Evolutionary conservation across 2,329 filamentous ascomycete genomes (phyloP).

Genomic region (Penicillium sp.): DNA sequence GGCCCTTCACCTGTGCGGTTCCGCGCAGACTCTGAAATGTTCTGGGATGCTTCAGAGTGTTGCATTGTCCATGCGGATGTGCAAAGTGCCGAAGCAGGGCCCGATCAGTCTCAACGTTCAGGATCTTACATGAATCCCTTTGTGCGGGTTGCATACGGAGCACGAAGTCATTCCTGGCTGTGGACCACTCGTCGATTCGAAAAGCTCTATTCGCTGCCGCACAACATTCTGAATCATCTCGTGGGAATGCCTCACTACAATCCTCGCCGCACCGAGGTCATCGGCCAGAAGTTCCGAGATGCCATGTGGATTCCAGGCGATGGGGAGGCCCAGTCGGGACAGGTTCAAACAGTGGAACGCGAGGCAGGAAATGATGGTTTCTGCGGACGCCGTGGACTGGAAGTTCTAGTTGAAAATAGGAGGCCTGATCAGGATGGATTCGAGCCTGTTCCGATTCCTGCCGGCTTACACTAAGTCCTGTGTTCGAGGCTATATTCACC

Average conservation of each 20-base stretch:
- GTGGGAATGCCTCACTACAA: conserved; percentile 56
- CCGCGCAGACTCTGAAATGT: background rate
- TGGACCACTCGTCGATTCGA: conserved; percentile 59
- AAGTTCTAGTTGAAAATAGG: conserved; percentile 41
- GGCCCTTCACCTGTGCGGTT: conserved; percentile 26
- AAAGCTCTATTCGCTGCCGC: conserved; percentile 54
- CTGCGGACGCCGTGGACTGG: conserved; percentile 39
- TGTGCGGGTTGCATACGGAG: conserved; percentile 63
- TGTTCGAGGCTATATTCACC: background rate
- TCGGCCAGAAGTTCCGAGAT: conserved; percentile 45
- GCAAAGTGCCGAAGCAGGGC: background rate
- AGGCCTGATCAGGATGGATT: conserved; percentile 40
- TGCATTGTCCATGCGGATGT: conserved; percentile 1
- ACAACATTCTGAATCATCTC: conserved; percentile 53
- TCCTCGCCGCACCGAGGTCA: conserved; percentile 53
- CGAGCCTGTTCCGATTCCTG: conserved; percentile 38
- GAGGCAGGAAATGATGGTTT: conserved; percentile 41
- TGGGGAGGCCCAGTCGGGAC: conserved; percentile 13
- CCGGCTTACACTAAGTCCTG: background rate
- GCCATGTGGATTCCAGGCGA: conserved; percentile 32
- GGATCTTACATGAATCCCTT: conserved; percentile 64
- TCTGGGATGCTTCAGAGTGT: conserved; percentile 1
- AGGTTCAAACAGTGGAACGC: conserved; percentile 34
- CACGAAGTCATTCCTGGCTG: conserved; percentile 53
- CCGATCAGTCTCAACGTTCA: conserved; percentile 38